Evolutionary conservation across 2,329 filamentous ascomycete species (phyloP).

Genomic region (Didymella arachidicola): DNA sequence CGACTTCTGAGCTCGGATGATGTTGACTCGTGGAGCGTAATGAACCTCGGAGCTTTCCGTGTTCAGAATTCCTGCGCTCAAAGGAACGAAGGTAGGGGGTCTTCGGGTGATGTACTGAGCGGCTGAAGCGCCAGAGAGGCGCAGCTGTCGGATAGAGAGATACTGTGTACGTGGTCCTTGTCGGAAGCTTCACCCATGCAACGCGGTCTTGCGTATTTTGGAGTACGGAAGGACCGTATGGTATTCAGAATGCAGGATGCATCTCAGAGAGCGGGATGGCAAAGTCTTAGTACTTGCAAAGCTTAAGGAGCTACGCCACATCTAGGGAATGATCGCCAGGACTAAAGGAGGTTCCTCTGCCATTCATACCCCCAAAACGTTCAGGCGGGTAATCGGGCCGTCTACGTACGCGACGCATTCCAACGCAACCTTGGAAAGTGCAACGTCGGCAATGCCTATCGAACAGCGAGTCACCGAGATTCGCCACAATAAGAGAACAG

Average conservation of each 20-base stretch:
- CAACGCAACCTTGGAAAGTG: background rate
- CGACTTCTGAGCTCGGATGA: background rate
- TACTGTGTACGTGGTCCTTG: background rate
- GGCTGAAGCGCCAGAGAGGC: background rate
- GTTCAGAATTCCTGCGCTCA: background rate
- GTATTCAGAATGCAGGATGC: background rate
- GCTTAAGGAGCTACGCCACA: conserved; percentile 13
- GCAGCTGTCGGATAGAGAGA: background rate
- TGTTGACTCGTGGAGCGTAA: conserved; percentile 6
- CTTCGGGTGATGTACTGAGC: background rate
- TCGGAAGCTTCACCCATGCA: background rate
- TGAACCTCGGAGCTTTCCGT: conserved; percentile 6
- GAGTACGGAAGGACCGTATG: background rate
- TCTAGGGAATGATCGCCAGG: conserved; percentile 12
- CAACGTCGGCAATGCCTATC: background rate
- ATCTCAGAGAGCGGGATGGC: conserved; percentile 7
- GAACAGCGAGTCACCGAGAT: background rate
- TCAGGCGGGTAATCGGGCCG: conserved; percentile 3
- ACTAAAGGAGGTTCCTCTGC: conserved; percentile 4
- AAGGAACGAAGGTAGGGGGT: background rate
- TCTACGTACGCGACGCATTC: background rate
- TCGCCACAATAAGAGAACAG: background rate
- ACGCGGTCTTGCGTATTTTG: background rate
- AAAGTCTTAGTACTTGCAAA: conserved; percentile 10
- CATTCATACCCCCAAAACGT: background rate